Percentiles rank a stretch among this genome's conserved stretches.
Conservation (phyloP, 169 alveolate species). For the Ichthyophthirius multifiliis region DNA sequence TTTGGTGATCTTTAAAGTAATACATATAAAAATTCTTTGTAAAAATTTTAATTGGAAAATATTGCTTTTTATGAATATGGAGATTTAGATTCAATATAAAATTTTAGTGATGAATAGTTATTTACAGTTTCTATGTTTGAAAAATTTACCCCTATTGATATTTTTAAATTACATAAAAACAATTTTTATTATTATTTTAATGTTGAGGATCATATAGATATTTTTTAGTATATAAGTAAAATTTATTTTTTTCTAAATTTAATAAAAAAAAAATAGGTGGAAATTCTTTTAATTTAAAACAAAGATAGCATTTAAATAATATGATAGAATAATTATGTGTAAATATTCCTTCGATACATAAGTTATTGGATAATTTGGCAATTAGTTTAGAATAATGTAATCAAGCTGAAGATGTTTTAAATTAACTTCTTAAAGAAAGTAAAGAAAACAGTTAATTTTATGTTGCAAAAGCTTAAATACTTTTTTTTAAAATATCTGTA, state of each 20-base stretch:
- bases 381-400: not conserved
- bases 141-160: not conserved
- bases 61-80: not conserved
- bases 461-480: no score
- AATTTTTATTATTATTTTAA: not conserved
- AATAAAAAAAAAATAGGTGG: not conserved
- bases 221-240: not conserved
- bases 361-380: not conserved
- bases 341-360: conserved; percentile 2
- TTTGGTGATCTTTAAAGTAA: no score
- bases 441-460: no score
- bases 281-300: not conserved
- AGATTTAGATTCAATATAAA: not conserved
- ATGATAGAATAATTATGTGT: not conserved
- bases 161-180: not conserved
- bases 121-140: not conserved
- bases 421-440: not conserved
- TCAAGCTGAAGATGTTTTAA: not conserved
- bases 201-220: not conserved
- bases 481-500: no score
- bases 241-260: not conserved
- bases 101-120: not conserved
- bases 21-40: not conserved
- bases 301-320: not conserved
- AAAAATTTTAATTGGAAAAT: not conserved